Percentiles rank a stretch among this genome's conserved stretches.
These are phyloP conservation scores for Diaporthe amygdali DNA, from an alignment of 2,329 filamentous ascomycete species.

Conservation along the genomic window DNA sequence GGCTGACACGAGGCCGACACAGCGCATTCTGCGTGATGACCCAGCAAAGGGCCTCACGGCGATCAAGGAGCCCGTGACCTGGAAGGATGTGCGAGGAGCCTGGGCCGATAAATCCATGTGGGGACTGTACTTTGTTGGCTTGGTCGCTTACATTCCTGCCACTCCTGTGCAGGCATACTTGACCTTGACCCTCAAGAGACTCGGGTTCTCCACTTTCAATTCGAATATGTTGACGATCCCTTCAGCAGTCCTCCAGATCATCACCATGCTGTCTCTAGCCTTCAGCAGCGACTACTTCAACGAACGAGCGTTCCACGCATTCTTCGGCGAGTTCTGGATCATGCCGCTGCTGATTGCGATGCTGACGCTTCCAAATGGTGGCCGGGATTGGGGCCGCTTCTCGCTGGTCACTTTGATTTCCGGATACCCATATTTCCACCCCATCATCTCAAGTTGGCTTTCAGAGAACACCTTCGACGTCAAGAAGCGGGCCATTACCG, in stretches of 20 bases:
- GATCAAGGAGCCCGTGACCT: conserved; percentile 47
- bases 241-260: conserved; percentile 59
- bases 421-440: conserved; percentile 64
- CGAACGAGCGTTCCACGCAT: conserved; percentile 57
- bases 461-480: conserved; percentile 55
- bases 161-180: conserved; percentile 55
- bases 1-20: conserved; percentile 10
- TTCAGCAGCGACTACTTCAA: conserved; percentile 61
- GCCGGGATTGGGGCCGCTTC: conserved; percentile 58
- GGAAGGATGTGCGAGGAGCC: conserved; percentile 48
- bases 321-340: conserved; percentile 57
- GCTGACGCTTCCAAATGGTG: conserved; percentile 51
- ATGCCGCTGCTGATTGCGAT: conserved; percentile 57
- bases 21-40: conserved; percentile 57
- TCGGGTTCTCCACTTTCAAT: conserved; percentile 63
- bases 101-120: conserved; percentile 54
- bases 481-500: conserved; percentile 53
- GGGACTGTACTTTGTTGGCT: conserved; percentile 55
- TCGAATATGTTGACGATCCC: conserved; percentile 69
- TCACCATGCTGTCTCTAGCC: conserved; percentile 59
- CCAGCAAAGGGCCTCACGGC: conserved; percentile 57
- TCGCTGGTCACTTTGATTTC: conserved; percentile 56
- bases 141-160: conserved; percentile 55
- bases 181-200: conserved; percentile 59
- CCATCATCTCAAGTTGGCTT: conserved; percentile 56